phyloP scores from a whole-genome alignment of 331 rosid species.

The Phaseolus coccineus region DNA sequence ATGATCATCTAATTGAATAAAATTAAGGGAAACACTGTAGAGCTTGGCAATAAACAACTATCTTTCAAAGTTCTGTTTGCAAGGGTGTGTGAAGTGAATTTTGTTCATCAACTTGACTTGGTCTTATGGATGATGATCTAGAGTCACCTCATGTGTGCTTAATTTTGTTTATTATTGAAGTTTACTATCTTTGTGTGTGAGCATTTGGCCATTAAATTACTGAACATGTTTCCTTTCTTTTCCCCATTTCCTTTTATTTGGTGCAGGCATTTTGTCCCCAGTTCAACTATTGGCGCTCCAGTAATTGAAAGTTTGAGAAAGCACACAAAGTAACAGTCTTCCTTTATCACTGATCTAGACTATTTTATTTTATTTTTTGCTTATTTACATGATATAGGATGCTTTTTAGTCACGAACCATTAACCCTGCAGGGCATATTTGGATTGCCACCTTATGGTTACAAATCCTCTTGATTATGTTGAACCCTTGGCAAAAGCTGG shows the following conservation, averaged over 20 bases:
- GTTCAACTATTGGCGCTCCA: slow-evolving; percentile 94
- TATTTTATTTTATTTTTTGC: not conserved
- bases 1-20: slow-evolving; percentile 6
- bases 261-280: slow-evolving; percentile 91
- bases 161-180: slow-evolving; percentile 2
- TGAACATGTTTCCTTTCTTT: slow-evolving; percentile 8
- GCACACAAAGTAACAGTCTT: slow-evolving; percentile 76
- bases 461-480: slow-evolving; percentile 59
- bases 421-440: slow-evolving; percentile 68
- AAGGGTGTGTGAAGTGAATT: slow-evolving; percentile 7
- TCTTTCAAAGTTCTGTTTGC: slow-evolving; percentile 34
- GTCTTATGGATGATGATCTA: slow-evolving; percentile 20
- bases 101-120: slow-evolving; percentile 19
- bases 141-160: slow-evolving; percentile 27
- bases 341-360: not conserved
- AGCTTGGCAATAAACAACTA: not conserved
- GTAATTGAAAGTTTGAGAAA: slow-evolving; percentile 92
- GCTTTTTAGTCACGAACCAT: slow-evolving; percentile 24
- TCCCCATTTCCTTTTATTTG: slow-evolving; percentile 16
- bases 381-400: slow-evolving; percentile 14
- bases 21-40: not conserved
- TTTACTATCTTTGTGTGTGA: not conserved
- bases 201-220: slow-evolving; percentile 10
- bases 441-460: slow-evolving; percentile 85
- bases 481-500: slow-evolving; percentile 91